phyloP scores from a whole-genome alignment of 176 grass and related monocot genomes.

The Oryza glumipatula region DNA sequence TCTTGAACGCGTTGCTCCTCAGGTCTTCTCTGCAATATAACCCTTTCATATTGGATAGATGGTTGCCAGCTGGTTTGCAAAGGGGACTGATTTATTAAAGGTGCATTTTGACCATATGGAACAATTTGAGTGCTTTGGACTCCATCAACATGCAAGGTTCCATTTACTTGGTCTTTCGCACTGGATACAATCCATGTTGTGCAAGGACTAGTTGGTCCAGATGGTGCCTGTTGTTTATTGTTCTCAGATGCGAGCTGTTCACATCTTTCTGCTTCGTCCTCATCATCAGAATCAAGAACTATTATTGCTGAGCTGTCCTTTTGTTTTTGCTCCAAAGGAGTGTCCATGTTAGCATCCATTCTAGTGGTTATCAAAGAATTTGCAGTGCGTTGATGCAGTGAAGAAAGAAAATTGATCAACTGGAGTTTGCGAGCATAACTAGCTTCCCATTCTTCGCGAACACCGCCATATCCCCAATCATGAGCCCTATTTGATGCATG shows the following conservation, averaged over 20 bases:
- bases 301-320: slow-evolving; percentile 47
- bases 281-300: slow-evolving; percentile 91
- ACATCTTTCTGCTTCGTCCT: slow-evolving; percentile 50
- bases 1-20: slow-evolving; percentile 65
- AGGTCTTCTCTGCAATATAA: slow-evolving; percentile 71
- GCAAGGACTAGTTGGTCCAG: slow-evolving; percentile 34
- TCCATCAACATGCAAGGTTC: slow-evolving; percentile 37
- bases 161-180: slow-evolving; percentile 33
- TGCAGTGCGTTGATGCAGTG: slow-evolving; percentile 25
- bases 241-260: slow-evolving; percentile 18
- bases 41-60: slow-evolving; percentile 69
- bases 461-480: slow-evolving; percentile 54
- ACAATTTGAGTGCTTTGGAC: slow-evolving; percentile 54
- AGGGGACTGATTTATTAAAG: slow-evolving; percentile 40
- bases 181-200: slow-evolving; percentile 26
- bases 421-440: slow-evolving; percentile 45
- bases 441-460: slow-evolving; percentile 55
- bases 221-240: slow-evolving; percentile 32
- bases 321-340: slow-evolving; percentile 39
- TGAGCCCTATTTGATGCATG: slow-evolving; percentile 24
- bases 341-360: slow-evolving; percentile 16
- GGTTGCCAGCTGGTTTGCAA: slow-evolving; percentile 57
- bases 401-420: slow-evolving; percentile 63
- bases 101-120: slow-evolving; percentile 48
- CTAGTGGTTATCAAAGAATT: slow-evolving; percentile 17